Evolutionary conservation across 78 protist genomes (phyloP).

Genomic region (Dictyostelium brefeldianum): DNA sequence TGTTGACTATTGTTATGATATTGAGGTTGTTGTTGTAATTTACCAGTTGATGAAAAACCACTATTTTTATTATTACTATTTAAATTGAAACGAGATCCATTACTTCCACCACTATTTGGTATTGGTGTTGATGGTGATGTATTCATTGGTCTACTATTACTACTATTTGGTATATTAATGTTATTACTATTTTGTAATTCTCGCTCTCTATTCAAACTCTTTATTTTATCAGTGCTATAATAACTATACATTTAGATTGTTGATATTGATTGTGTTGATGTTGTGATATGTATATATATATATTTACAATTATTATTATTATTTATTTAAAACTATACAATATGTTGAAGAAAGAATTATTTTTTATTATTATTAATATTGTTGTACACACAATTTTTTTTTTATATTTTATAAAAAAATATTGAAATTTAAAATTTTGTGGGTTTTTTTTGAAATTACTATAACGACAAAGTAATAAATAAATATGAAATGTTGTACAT

Average conservation of each 20-base stretch:
- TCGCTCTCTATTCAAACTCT: neutral
- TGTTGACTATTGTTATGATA: neutral
- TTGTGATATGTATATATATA: no score
- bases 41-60: neutral
- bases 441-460: no score
- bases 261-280: no score
- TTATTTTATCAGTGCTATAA: neutral
- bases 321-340: no score
- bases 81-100: neutral
- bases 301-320: no score
- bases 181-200: no score
- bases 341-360: no score
- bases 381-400: no score
- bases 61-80: neutral
- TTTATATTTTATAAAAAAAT: neutral
- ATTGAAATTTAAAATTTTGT: neutral
- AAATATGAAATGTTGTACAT: no score
- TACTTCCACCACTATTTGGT: neutral
- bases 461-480: no score
- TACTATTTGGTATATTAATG: neutral
- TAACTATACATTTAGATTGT: neutral
- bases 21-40: constrained; percentile 16
- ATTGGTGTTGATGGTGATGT: constrained; percentile 18
- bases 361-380: no score
- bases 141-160: constrained; percentile 11